Evolutionary conservation across 2,329 filamentous ascomycete species (phyloP).

Genomic region (Cordyceps farinosa): DNA sequence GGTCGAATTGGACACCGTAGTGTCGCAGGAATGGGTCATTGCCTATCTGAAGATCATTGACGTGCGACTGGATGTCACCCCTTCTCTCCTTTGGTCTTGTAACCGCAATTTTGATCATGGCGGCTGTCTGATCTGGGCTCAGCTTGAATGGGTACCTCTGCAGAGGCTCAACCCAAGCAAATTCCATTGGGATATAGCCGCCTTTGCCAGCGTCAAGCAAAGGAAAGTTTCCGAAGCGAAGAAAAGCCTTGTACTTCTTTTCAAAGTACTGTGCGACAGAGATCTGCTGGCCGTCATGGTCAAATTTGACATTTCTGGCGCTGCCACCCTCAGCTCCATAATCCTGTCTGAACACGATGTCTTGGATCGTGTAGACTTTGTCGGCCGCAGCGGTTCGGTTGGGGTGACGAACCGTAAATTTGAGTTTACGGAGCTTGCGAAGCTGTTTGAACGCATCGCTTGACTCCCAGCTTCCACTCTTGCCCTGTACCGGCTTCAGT

Average conservation of each 20-base stretch:
- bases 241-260: constrained; percentile 49
- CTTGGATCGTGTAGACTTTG: constrained; percentile 51
- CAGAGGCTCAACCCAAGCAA: constrained; percentile 49
- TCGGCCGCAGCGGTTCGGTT: constrained; percentile 39
- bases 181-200: constrained; percentile 59
- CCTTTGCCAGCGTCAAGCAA: constrained; percentile 54
- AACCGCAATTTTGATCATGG: constrained; percentile 94
- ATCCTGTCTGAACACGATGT: constrained; percentile 45
- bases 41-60: constrained; percentile 62
- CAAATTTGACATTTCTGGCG: constrained; percentile 54
- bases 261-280: constrained; percentile 54
- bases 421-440: constrained; percentile 51
- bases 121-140: constrained; percentile 61
- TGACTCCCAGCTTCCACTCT: constrained; percentile 28
- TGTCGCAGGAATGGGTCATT: constrained; percentile 67
- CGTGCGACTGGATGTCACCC: constrained; percentile 52
- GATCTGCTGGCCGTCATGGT: constrained; percentile 43
- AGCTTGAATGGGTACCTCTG: constrained; percentile 64
- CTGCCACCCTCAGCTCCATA: constrained; percentile 45
- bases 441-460: constrained; percentile 55
- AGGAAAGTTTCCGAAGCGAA: constrained; percentile 49
- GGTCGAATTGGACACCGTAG: constrained; percentile 70
- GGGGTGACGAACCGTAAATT: constrained; percentile 52
- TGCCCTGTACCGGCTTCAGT: constrained; percentile 34
- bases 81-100: constrained; percentile 69